Base-by-base conservation (phyloP, 2,329 filamentous ascomycete genomes). In the Neurospora sp. region DNA sequence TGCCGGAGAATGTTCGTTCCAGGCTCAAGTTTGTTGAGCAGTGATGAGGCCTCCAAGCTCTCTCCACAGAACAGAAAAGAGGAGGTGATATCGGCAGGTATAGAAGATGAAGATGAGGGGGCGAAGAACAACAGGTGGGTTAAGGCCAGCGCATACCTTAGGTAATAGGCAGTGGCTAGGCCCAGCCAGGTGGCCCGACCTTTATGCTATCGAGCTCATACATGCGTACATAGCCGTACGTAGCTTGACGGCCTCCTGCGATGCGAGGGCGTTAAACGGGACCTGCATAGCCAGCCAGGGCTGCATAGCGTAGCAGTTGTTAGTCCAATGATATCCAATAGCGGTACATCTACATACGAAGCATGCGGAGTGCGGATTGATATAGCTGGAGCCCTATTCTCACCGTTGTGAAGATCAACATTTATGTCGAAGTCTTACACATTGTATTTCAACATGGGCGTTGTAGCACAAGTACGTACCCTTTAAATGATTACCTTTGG, bases 21-120 rank as follows among this genome's bases (percentile, higher is more conserved):
- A 86, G 84, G 77, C 77, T 96, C 71, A 96, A 95, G 84, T 81
- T 86, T 72, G 86, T 96, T 33, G 86, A 90, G 66, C 89, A 62
- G 7, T 62, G 23, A 62, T 33, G 28, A 62, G 13, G 52, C 52
- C 8, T 62, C 28, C 15, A 15, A 33, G 28, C 23, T 62, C 52
- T 62, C 23, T 36, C 33, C 33, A 36, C 33, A 36, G 4, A 17
- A 17, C 23, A 62, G 15, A 36, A 5, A 58, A 15, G 15, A 36
- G 8, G 19, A 58, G 13, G 23, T 17, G 19, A 62, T 62, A 17
- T 4, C 13, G 23, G 52, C 17, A 62, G 7, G 13, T 33, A 62
- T 62, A 17, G 10, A 62, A 33, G 3, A 62, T 15, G 52, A 1
- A 62, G 15, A 62, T 1, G 8, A 62, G 19, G 11, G 23, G 46